These are phyloP conservation scores for Rhynchospora breviuscula DNA, from an alignment of 176 grass and related monocot species.

Conservation along the genomic window DNA sequence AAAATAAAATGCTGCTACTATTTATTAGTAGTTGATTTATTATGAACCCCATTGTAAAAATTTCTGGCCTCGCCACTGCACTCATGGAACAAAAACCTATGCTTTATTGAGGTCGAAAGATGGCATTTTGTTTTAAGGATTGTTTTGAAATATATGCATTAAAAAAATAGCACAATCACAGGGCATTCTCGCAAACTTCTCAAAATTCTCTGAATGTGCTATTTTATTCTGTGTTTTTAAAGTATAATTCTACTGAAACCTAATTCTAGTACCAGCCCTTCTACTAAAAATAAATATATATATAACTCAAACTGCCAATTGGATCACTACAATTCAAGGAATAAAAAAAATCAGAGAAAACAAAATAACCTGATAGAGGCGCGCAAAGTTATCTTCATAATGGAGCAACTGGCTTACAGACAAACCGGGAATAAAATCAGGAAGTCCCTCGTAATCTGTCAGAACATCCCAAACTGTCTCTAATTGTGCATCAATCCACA, in stretches of 20 bases:
- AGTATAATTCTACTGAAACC: too few species aligned
- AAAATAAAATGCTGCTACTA: too few species aligned
- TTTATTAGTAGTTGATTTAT: too few species aligned
- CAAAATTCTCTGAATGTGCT: too few species aligned
- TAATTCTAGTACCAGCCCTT: background rate
- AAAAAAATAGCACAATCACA: background rate
- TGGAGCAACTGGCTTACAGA: slow-evolving; percentile 62
- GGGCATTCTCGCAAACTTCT: too few species aligned
- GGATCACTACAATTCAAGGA: background rate
- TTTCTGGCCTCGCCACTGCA: too few species aligned
- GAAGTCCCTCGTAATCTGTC: slow-evolving; percentile 81
- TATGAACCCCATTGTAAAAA: too few species aligned
- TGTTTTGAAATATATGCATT: background rate
- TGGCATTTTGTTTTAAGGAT: background rate
- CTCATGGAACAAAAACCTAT: background rate
- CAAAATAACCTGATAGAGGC: slow-evolving; percentile 53
- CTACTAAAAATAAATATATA: too few species aligned
- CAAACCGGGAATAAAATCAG: slow-evolving; percentile 74
- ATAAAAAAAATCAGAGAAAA: background rate
- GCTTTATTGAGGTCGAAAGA: background rate
- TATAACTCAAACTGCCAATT: too few species aligned
- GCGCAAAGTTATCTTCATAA: slow-evolving; percentile 38
- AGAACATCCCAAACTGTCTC: slow-evolving; percentile 70
- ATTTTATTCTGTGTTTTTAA: too few species aligned
- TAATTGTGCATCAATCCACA: slow-evolving; percentile 48